Base-by-base conservation (phyloP, 176 grass and related monocot genomes). In the Aegilops longissima region DNA sequence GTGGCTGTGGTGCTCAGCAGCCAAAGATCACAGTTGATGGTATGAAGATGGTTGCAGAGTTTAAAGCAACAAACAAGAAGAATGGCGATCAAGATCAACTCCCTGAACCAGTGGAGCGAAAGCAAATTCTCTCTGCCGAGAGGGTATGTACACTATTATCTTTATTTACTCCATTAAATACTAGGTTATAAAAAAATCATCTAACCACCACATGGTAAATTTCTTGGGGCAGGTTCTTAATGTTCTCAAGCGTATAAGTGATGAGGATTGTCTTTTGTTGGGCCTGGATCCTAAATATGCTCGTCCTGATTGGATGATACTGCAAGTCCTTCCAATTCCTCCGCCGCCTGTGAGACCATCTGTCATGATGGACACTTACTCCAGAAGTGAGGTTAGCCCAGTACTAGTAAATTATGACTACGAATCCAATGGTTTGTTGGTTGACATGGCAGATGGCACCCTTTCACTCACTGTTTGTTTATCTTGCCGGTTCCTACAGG, bases 331-430 rank as follows among this genome's bases (percentile, higher is more conserved):
- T 85, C 96, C 96, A 23, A 94, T 98, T 83, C 96, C 96, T 75
- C 96, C 96, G 24, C 96, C 93, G 74, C 96, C 96, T 84, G 96
- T 98, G 80, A 95, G 96, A 86, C 96, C 96, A 88, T 98, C 96
- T 88, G 96, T 98, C 58, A 98, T 98, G 96, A 98, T 98, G 96
- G 96, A 98, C 84, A 98, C 96, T 51, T 98, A 93, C 83, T 95
- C 96, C 40, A 93, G 96, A 88, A 98, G 96, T 67, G 96, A 98
- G 93, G 96, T 95, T 63, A 88, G 80, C 78, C 34, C 44, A 69
- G 73, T 59, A 59, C 7, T 65, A 70, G 14, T 61, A 49, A 74
- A 12, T 21, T 66, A n/a, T 77, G 45, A 49, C 44, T 52, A 13
- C 18, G 54, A 59, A 21, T 38, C 40, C 25, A 18, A 25, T 85